phyloP scores from a whole-genome alignment of 345 rosid species.

The Populus alba region DNA sequence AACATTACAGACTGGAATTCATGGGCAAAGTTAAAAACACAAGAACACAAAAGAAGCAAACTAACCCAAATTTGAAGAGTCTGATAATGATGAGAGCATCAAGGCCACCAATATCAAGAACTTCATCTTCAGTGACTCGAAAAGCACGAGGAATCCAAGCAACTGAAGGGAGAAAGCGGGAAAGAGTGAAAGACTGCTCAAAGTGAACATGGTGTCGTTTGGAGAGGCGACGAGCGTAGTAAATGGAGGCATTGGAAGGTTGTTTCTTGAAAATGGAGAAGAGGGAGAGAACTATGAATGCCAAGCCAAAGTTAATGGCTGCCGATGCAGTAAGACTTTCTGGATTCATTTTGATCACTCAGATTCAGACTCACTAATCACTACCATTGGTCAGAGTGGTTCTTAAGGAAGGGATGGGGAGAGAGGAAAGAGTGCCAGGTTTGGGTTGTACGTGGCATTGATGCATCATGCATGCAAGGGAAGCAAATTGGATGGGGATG shows the following conservation, averaged over 20 bases:
- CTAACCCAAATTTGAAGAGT: slow-evolving; percentile 87
- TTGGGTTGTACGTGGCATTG: slow-evolving; percentile 8
- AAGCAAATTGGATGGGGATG: neutral
- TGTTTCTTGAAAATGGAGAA: slow-evolving; percentile 82
- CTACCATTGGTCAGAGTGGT: neutral
- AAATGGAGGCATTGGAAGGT: slow-evolving; percentile 66
- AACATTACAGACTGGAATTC: neutral
- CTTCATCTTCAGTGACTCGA: slow-evolving; percentile 67
- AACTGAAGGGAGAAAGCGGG: slow-evolving; percentile 74
- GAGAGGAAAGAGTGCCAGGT: neutral
- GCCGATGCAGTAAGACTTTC: slow-evolving; percentile 77
- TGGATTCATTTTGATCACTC: slow-evolving; percentile 47
- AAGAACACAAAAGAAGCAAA: neutral
- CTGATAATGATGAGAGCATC: slow-evolving; percentile 74
- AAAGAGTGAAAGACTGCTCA: slow-evolving; percentile 34
- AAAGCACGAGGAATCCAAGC: slow-evolving; percentile 78
- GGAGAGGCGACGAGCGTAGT: slow-evolving; percentile 78
- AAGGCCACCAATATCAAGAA: slow-evolving; percentile 59
- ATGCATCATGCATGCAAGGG: neutral
- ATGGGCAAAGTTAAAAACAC: neutral
- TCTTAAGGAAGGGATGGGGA: neutral
- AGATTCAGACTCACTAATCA: too few species aligned
- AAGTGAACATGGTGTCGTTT: slow-evolving; percentile 29
- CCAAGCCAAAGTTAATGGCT: slow-evolving; percentile 70
- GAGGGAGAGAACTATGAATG: slow-evolving; percentile 56